phyloP scores from a whole-genome alignment of 2,329 filamentous ascomycete species.

The Fusarium sublunatum region DNA sequence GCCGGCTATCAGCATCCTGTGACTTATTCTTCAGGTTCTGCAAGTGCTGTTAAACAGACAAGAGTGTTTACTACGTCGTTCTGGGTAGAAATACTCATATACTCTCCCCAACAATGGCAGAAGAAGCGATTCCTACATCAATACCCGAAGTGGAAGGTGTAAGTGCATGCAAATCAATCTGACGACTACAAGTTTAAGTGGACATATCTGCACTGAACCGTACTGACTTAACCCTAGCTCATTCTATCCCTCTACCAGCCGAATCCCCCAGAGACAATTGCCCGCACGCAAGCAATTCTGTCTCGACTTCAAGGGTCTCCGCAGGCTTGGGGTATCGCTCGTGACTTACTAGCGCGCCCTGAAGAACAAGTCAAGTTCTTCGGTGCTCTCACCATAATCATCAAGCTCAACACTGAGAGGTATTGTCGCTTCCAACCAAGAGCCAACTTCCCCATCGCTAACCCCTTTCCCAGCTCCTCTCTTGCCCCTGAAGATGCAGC shows the following conservation, averaged over 20 bases:
- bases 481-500: constrained; percentile 68
- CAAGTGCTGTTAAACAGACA: neutral
- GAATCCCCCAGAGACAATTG: constrained; percentile 60
- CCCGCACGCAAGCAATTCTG: constrained; percentile 75
- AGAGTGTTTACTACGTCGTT: neutral
- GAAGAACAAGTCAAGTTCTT: constrained; percentile 89
- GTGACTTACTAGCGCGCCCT: constrained; percentile 74
- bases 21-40: neutral
- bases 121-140: constrained; percentile 29
- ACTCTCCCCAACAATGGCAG: constrained; percentile 18
- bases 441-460: neutral
- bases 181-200: neutral
- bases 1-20: neutral
- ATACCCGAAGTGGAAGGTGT: constrained; percentile 39
- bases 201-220: neutral
- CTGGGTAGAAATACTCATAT: neutral
- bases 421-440: constrained; percentile 51
- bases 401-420: constrained; percentile 95
- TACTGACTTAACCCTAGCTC: constrained; percentile 51
- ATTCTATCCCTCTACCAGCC: constrained; percentile 66
- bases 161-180: neutral
- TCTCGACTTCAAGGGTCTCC: constrained; percentile 82
- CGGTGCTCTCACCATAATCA: constrained; percentile 89
- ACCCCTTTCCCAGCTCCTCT: constrained; percentile 52
- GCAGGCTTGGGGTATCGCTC: constrained; percentile 87